Evolutionary conservation across 2,329 filamentous ascomycete species (phyloP), one percentile per base, ranked within the genome.

Genomic region (Cercospora zeina): DNA sequence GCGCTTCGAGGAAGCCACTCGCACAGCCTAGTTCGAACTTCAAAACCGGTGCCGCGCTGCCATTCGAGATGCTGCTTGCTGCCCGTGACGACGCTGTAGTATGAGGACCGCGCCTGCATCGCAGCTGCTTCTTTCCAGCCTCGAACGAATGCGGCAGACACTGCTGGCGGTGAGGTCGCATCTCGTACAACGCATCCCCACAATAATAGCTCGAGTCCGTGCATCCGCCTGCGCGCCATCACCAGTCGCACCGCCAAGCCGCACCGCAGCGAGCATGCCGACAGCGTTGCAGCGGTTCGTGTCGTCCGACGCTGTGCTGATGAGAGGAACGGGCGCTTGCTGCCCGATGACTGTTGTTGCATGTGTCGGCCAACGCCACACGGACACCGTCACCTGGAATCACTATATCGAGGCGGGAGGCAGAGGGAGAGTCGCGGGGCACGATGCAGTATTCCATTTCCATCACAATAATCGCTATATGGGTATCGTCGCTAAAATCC

Each of bases 271-370:
- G 36, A 27, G 42, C 50, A 59, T 65, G 63, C 65, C 65, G 62
- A 62, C 34, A 45, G 47, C 56, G 60, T 58, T 65, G 61, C 64
- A 68, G 66, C 54, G 56, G 61, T 66, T 68, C 64, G 66, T 65
- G 66, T 58, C 56, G 65, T 65, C 62, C 62, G 50, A 65, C 62
- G 30, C 16, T 19, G 3, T 6, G 24, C 3, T 6, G 3, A 6
- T 27, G 3, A 27, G 6, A n/a, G 21, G 30, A 51, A 24, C 31
- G 21, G 54, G 27, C n/a, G 39, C 19, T 21, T 30, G 24, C 55
- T 33, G 19, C 55, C 9, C 19, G 19, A 24, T 13, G 39, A 45
- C 39, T 19, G 21, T 45, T 24, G 16, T 45, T 24, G 16, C 39
- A 45, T 45, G 39, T 21, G 39, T 45, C 19, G 19, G 24, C 27